Conservation (phyloP, 129 eudicot species). For the Tagetes erecta region DNA sequence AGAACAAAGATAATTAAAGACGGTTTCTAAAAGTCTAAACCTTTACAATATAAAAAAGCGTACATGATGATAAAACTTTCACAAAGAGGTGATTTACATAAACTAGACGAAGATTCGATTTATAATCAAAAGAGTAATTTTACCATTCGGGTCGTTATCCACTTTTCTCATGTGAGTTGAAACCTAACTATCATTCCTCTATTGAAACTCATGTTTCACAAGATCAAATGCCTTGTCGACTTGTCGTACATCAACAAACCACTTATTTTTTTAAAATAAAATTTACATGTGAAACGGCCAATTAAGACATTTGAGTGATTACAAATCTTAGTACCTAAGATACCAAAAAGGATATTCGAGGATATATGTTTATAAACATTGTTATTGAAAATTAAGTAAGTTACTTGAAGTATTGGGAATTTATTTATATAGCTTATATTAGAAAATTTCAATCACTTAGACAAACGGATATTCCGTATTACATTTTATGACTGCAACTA, state of each 20-base stretch:
- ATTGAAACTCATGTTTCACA: background rate
- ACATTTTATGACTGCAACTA: too few relatives aligned
- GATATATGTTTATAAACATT: background rate
- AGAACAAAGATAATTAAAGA: background rate
- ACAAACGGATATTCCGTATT: background rate
- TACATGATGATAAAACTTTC: background rate
- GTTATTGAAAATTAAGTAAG: background rate
- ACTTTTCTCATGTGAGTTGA: background rate
- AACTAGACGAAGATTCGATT: background rate
- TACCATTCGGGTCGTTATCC: background rate
- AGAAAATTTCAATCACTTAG: conserved; percentile 1
- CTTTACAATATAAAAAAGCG: background rate
- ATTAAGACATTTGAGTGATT: background rate
- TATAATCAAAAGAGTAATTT: background rate
- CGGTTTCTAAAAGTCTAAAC: too few relatives aligned
- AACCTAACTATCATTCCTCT: background rate
- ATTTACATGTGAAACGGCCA: background rate
- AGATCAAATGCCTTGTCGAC: background rate
- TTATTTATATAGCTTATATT: background rate
- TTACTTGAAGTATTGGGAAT: background rate
- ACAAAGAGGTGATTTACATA: background rate
- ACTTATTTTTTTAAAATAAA: background rate
- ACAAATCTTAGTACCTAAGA: background rate
- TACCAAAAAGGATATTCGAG: background rate
- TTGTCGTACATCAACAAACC: background rate